A percentile compares a stretch with the other conserved stretches of the same genome.
Conservation (phyloP, 2,329 filamentous ascomycete species). For the Epichloe sibirici region DNA sequence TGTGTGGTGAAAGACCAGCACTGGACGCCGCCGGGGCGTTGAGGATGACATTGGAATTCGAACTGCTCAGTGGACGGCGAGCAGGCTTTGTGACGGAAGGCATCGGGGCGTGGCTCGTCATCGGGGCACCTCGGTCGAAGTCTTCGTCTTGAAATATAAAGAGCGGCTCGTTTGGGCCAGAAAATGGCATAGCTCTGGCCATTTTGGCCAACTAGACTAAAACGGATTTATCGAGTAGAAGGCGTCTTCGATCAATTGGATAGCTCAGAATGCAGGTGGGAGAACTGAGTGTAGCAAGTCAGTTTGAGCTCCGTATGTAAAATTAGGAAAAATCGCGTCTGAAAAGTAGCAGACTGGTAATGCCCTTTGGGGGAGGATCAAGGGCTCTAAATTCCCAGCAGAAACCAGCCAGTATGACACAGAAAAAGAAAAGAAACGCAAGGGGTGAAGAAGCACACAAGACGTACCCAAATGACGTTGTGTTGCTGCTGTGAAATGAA, state of each 20-base stretch:
- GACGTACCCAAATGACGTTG: slow-evolving; percentile 3
- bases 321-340: not conserved
- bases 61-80: slow-evolving; percentile 34
- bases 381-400: not conserved
- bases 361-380: not conserved
- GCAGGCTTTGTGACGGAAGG: slow-evolving; percentile 35
- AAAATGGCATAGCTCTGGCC: slow-evolving; percentile 39
- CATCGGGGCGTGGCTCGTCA: slow-evolving; percentile 46
- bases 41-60: slow-evolving; percentile 52
- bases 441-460: not conserved
- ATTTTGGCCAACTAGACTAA: slow-evolving; percentile 29
- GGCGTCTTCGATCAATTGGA: not conserved
- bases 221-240: slow-evolving; percentile 2
- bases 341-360: not conserved
- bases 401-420: not conserved
- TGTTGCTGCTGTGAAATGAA: slow-evolving; percentile 1
- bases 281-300: not conserved
- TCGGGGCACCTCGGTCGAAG: slow-evolving; percentile 31
- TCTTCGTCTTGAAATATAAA: slow-evolving; percentile 42
- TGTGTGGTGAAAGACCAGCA: slow-evolving; percentile 56
- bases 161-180: slow-evolving; percentile 33
- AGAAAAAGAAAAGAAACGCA: not conserved
- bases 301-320: not conserved
- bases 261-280: no score
- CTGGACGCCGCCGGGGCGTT: slow-evolving; percentile 45